Evolutionary conservation across 1,284 basidiomycete species (phyloP).

Genomic region (Rhizopogon hawkerae): DNA sequence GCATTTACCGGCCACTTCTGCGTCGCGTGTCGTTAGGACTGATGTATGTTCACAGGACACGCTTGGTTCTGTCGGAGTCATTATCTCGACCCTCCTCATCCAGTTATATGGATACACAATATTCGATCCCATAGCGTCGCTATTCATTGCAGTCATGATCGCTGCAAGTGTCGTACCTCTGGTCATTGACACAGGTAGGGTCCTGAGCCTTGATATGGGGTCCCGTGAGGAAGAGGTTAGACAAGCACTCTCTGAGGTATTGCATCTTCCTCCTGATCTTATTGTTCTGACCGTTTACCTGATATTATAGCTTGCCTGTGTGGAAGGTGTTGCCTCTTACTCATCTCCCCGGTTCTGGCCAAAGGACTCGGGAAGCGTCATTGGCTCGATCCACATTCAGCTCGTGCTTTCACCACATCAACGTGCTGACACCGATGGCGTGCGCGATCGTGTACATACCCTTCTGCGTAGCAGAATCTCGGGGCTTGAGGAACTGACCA

Average conservation of each 20-base stretch:
- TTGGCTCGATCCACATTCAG: conserved; percentile 89
- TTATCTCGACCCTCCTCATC: conserved; percentile 93
- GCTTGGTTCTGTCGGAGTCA: conserved; percentile 94
- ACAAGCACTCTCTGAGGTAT: conserved; percentile 70
- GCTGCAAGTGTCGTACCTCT: conserved; percentile 93
- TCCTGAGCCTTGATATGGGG: conserved; percentile 82
- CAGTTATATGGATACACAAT: conserved; percentile 99
- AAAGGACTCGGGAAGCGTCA: conserved; percentile 76
- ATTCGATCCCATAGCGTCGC: conserved; percentile 95
- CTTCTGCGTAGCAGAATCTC: conserved; percentile 63
- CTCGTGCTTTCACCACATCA: conserved; percentile 50
- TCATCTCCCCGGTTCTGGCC: conserved; percentile 91
- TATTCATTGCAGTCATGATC: conserved; percentile 95
- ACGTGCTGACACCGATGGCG: conserved; percentile 55
- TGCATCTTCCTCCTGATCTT: not conserved
- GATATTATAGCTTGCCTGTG: conserved; percentile 38
- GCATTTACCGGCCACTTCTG: conserved; percentile 20
- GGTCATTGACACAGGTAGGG: conserved; percentile 86
- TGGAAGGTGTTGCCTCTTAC: conserved; percentile 79
- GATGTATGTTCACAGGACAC: conserved; percentile 53
- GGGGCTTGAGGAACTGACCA: conserved; percentile 78
- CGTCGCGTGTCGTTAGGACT: conserved; percentile 11
- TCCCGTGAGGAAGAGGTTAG: conserved; percentile 61
- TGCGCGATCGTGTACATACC: conserved; percentile 68
- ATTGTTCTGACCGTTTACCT: conserved; percentile 28